phyloP scores from a whole-genome alignment of 768 basidiomycete species.

The Boletus eberwhitei region DNA sequence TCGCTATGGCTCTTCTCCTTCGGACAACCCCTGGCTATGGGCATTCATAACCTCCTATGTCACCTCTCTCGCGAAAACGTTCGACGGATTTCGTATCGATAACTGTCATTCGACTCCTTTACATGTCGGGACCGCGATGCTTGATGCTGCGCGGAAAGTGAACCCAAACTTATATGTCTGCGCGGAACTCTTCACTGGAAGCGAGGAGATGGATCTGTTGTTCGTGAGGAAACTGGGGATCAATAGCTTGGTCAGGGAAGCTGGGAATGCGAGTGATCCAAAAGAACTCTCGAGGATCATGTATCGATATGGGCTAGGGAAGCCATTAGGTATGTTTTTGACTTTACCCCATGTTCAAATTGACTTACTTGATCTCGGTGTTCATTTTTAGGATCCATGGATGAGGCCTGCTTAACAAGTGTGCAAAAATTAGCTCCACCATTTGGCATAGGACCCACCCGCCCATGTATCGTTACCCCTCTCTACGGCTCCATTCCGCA shows the following conservation, averaged over 20 bases:
- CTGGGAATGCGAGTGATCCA: slow-evolving; percentile 86
- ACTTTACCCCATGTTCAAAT: neutral
- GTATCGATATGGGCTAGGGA: slow-evolving; percentile 87
- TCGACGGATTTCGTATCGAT: slow-evolving; percentile 97
- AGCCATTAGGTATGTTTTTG: slow-evolving; percentile 72
- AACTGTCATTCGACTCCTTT: slow-evolving; percentile 98
- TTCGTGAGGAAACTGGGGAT: slow-evolving; percentile 92
- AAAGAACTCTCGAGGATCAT: slow-evolving; percentile 88
- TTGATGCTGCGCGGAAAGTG: slow-evolving; percentile 84
- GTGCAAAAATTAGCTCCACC: slow-evolving; percentile 76
- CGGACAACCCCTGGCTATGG: slow-evolving; percentile 94
- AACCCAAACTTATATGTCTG: slow-evolving; percentile 95
- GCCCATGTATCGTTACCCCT: slow-evolving; percentile 71
- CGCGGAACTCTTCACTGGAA: slow-evolving; percentile 96
- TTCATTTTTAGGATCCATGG: slow-evolving; percentile 76
- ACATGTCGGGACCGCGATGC: slow-evolving; percentile 91
- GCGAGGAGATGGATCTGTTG: slow-evolving; percentile 85
- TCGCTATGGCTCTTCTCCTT: slow-evolving; percentile 79
- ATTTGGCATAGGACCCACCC: slow-evolving; percentile 75
- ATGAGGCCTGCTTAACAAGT: slow-evolving; percentile 76
- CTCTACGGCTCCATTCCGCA: slow-evolving; percentile 88
- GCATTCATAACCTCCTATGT: slow-evolving; percentile 85
- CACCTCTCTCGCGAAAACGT: slow-evolving; percentile 69
- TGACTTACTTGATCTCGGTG: neutral
- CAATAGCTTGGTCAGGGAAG: slow-evolving; percentile 92